Percentiles rank a stretch among this genome's conserved stretches.
These are phyloP conservation scores for Cladochytrium replicatum DNA, from an alignment of 192 early-diverging fungal genomes.

Conservation along the genomic window DNA sequence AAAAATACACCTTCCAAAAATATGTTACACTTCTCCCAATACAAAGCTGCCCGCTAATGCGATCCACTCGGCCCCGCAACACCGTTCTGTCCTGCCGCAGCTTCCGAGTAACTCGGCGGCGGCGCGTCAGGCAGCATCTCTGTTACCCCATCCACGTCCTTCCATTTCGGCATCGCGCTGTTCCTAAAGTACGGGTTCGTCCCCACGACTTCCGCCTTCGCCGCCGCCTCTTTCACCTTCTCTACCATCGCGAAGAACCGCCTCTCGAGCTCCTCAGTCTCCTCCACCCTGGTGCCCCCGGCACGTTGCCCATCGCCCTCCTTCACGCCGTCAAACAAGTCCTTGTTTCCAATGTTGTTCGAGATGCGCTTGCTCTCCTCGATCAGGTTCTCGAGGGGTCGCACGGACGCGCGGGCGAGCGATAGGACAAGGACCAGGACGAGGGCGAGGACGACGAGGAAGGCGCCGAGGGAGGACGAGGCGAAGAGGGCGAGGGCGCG, in stretches of 20 bases:
- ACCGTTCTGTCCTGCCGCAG: too few relatives aligned
- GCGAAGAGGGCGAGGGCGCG: neutral
- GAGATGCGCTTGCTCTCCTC: constrained; percentile 8
- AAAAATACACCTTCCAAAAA: too few relatives aligned
- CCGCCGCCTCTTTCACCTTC: constrained; percentile 1
- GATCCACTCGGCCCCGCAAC: too few relatives aligned
- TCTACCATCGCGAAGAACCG: constrained; percentile 20
- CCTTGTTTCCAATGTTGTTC: constrained; percentile 25
- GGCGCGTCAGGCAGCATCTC: constrained; percentile 19
- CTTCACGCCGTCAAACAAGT: constrained; percentile 17
- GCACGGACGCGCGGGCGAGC: constrained; percentile 9
- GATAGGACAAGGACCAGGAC: constrained; percentile 11
- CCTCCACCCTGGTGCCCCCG: constrained; percentile 13
- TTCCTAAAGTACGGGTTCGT: constrained; percentile 13
- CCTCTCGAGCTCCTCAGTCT: constrained; percentile 17
- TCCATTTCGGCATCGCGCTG: constrained; percentile 6
- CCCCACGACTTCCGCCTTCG: constrained; percentile 7
- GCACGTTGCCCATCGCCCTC: neutral
- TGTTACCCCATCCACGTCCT: neutral
- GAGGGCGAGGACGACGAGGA: constrained; percentile 12
- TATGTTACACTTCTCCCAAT: too few relatives aligned
- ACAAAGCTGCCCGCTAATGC: too few relatives aligned
- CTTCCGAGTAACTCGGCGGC: too few relatives aligned
- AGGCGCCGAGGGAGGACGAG: constrained; percentile 14
- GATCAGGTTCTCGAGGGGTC: constrained; percentile 9